A percentile compares a stretch with the other conserved stretches of the same genome.
These are phyloP conservation scores for Arthrobotrys musiformis DNA, from an alignment of 2,329 filamentous ascomycete genomes.

Conservation along the genomic window DNA sequence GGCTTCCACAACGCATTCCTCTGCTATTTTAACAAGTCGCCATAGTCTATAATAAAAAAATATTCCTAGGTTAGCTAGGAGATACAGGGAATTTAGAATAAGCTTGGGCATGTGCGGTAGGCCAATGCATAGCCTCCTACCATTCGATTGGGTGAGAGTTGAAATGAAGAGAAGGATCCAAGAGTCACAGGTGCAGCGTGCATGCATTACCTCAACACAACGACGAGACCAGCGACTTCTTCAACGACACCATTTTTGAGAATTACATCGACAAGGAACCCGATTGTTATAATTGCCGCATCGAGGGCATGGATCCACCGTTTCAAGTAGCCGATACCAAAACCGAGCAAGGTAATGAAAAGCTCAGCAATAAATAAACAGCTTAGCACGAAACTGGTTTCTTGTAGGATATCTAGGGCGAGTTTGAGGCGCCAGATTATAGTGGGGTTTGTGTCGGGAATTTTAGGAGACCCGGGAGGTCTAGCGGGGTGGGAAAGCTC, in stretches of 20 bases:
- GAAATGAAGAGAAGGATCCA: constrained; percentile 6
- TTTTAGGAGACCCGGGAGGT: constrained; percentile 12
- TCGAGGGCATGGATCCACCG: constrained; percentile 46
- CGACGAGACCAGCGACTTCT: constrained; percentile 33
- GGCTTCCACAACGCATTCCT: constrained; percentile 53
- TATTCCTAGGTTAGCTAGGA: constrained; percentile 17
- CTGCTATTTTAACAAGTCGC: constrained; percentile 49
- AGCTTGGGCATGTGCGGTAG: constrained; percentile 1
- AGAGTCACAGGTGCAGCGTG: constrained; percentile 39
- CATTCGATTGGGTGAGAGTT: constrained; percentile 7
- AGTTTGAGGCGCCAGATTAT: constrained; percentile 22
- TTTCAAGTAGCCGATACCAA: constrained; percentile 42
- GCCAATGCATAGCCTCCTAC: constrained; percentile 1
- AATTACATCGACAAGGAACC: constrained; percentile 43
- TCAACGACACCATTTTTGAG: constrained; percentile 45
- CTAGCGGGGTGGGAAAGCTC: constrained; percentile 31
- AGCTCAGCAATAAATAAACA: constrained; percentile 48
- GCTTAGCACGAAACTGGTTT: constrained; percentile 40
- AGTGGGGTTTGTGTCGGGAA: constrained; percentile 11
- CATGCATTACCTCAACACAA: constrained; percentile 53
- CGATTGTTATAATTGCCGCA: constrained; percentile 33
- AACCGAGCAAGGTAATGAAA: constrained; percentile 31
- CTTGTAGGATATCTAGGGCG: constrained; percentile 29
- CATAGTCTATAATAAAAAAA: constrained; percentile 30
- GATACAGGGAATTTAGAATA: neutral